These are phyloP conservation scores for Gardenia jasminoides DNA, from an alignment of 257 asterid genomes.

Conservation along the genomic window DNA sequence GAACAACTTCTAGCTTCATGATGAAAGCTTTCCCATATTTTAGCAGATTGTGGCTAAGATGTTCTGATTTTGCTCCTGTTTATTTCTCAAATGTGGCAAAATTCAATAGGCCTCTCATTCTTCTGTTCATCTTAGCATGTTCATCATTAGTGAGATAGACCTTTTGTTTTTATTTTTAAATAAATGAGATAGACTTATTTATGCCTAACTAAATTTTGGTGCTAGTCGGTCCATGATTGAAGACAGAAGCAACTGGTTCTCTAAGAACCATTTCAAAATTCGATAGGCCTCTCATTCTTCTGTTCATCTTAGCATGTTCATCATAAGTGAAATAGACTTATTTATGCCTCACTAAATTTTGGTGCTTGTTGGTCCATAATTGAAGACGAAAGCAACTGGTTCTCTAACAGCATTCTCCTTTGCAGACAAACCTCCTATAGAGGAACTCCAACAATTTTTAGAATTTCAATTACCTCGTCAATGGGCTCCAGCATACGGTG, in stretches of 20 bases:
- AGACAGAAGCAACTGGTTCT: too few species aligned
- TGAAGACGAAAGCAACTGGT: background rate
- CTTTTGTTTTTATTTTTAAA: too few species aligned
- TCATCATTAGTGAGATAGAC: background rate
- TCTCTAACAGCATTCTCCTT: conserved; percentile 19
- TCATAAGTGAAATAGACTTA: background rate
- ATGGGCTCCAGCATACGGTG: conserved; percentile 91
- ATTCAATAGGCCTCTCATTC: background rate
- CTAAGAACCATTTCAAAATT: background rate
- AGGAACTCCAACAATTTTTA: conserved; percentile 82
- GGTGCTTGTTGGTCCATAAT: background rate
- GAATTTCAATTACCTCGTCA: conserved; percentile 90
- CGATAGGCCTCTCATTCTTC: background rate
- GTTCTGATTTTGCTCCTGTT: background rate
- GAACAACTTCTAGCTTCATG: background rate
- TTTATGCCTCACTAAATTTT: background rate
- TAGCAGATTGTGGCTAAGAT: background rate
- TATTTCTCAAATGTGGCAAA: background rate
- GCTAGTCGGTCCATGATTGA: too few species aligned
- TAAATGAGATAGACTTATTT: too few species aligned
- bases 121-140: background rate
- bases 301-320: background rate
- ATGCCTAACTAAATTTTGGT: too few species aligned
- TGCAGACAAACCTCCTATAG: conserved; percentile 90
- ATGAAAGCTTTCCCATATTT: background rate